Conservation (phyloP, 352 stramenopile species). For the Elongisporangium prolatum region DNA sequence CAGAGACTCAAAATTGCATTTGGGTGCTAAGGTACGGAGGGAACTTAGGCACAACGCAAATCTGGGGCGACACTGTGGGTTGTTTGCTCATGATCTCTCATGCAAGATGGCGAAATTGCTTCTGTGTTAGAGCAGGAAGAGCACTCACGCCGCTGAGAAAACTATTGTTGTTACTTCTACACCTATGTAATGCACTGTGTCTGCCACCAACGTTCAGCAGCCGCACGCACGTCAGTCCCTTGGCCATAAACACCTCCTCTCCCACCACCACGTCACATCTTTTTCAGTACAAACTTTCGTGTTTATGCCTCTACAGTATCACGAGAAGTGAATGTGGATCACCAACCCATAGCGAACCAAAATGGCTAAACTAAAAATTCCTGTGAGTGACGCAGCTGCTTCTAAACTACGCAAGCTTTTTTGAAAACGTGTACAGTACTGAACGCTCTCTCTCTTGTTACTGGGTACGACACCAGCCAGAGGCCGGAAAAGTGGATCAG, state of each 20-base stretch:
- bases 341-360: not conserved
- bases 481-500: not conserved
- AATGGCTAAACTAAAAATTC: not conserved
- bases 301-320: not conserved
- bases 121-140: not conserved
- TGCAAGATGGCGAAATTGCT: not conserved
- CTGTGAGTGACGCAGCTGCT: not conserved
- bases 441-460: not conserved
- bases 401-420: not conserved
- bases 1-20: not conserved
- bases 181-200: not conserved
- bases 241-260: not conserved
- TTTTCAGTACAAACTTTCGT: not conserved
- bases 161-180: not conserved
- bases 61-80: not conserved
- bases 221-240: not conserved
- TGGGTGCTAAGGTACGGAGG: not conserved
- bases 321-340: not conserved
- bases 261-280: not conserved
- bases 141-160: not conserved
- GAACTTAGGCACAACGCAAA: not conserved
- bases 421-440: not conserved
- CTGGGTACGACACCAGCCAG: not conserved
- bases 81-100: not conserved
- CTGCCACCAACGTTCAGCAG: not conserved